These are phyloP conservation scores for Polyplosphaeria fusca DNA, from an alignment of 495 filamentous ascomycete genomes.

Conservation along the genomic window DNA sequence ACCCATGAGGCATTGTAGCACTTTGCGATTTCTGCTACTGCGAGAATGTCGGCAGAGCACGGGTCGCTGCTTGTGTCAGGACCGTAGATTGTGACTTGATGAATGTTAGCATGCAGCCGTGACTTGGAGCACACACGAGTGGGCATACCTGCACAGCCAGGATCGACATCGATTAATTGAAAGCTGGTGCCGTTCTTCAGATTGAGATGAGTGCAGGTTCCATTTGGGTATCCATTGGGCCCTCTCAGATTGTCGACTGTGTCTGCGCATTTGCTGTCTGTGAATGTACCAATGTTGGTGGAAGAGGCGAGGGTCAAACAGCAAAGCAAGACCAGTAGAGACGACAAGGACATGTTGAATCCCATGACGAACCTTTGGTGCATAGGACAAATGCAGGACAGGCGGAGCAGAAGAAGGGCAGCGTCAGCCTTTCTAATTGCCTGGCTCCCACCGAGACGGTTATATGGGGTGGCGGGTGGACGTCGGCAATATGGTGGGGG, in stretches of 20 bases:
- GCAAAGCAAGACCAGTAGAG: too few species aligned
- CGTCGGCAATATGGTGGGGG: too few species aligned
- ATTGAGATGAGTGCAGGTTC: constrained; percentile 10
- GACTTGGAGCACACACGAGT: not conserved
- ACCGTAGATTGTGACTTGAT: constrained; percentile 28
- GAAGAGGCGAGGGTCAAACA: too few species aligned
- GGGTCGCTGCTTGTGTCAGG: not conserved
- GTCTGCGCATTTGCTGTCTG: constrained; percentile 11
- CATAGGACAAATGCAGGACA: too few species aligned
- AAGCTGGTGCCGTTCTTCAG: not conserved
- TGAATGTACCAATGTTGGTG: constrained; percentile 10
- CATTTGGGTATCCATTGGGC: constrained; percentile 26
- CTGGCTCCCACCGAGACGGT: too few species aligned
- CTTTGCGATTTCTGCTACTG: constrained; percentile 10
- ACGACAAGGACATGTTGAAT: too few species aligned
- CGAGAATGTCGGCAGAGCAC: constrained; percentile 2
- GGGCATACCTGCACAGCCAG: constrained; percentile 17
- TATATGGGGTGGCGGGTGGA: too few species aligned
- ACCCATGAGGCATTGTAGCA: constrained; percentile 30
- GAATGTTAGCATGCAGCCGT: not conserved
- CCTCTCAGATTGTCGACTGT: constrained; percentile 14
- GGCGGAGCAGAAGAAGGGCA: too few species aligned
- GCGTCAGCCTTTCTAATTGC: too few species aligned
- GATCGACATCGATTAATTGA: constrained; percentile 11
- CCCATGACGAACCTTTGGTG: too few species aligned